phyloP scores from a whole-genome alignment of 1,139 yeast species.

The Yamadazyma triangularis region DNA sequence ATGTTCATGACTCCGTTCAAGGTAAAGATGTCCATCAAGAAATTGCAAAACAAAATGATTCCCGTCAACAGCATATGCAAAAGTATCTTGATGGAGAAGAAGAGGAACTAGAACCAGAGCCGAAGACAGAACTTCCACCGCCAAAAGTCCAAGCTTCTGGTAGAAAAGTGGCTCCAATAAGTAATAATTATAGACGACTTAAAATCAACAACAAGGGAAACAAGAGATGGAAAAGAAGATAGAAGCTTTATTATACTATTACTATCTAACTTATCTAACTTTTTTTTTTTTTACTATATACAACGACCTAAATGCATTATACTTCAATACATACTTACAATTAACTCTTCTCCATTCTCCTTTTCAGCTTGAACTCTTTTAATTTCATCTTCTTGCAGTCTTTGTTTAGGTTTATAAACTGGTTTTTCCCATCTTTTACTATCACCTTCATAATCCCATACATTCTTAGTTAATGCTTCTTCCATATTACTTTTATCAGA shows the following conservation, averaged over 20 bases:
- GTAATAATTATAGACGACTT: slow-evolving; percentile 37
- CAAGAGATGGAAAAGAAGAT: slow-evolving; percentile 6
- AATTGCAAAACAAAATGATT: slow-evolving; percentile 27
- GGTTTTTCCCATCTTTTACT: slow-evolving; percentile 50
- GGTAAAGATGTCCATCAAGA: slow-evolving; percentile 41
- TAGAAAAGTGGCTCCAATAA: slow-evolving; percentile 30
- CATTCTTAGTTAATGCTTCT: slow-evolving; percentile 14
- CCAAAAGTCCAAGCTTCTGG: too few species aligned
- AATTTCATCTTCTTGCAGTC: too few species aligned
- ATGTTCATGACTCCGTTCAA: slow-evolving; percentile 15
- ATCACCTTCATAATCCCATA: slow-evolving; percentile 61
- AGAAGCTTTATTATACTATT: too few species aligned
- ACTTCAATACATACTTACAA: slow-evolving; percentile 6
- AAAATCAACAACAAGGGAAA: slow-evolving; percentile 26
- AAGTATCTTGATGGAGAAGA: slow-evolving; percentile 26
- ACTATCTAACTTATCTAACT: too few species aligned
- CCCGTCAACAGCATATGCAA: too few species aligned
- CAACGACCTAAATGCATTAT: too few species aligned
- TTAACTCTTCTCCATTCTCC: slow-evolving; percentile 12
- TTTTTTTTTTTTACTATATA: too few species aligned
- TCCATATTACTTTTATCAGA: slow-evolving; percentile 12
- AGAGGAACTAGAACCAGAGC: too few species aligned
- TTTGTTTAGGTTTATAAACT: too few species aligned
- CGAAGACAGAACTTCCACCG: too few species aligned
- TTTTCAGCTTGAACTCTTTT: too few species aligned